phyloP scores from a whole-genome alignment of 306 rosid genomes.

The Sindora glabra region DNA sequence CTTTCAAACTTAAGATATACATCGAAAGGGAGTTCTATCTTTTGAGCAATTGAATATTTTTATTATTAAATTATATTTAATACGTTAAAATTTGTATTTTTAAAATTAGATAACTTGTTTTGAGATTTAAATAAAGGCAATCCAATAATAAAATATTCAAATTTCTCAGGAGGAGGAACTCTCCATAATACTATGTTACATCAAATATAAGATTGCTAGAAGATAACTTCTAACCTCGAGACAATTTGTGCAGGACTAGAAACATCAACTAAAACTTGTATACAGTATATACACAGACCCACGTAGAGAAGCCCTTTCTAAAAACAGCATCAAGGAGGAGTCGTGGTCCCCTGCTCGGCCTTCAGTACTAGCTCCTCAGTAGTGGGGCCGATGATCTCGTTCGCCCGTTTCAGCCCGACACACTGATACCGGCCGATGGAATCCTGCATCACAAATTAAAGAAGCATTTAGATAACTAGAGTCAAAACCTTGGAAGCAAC shows the following conservation, averaged over 20 bases:
- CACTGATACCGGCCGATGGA: conserved; percentile 67
- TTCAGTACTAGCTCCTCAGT: conserved; percentile 85
- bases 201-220: not conserved
- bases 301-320: conserved; percentile 10
- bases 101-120: too few relatives aligned
- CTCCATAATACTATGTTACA: not conserved
- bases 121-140: too few relatives aligned
- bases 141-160: too few relatives aligned
- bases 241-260: too few relatives aligned
- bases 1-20: too few relatives aligned
- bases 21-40: too few relatives aligned
- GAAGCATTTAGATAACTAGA: not conserved
- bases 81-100: too few relatives aligned
- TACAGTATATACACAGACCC: conserved; percentile 5
- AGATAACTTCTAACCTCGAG: not conserved
- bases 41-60: too few relatives aligned
- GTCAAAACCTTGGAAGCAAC: not conserved
- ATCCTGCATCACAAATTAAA: conserved; percentile 64
- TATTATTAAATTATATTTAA: too few relatives aligned
- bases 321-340: conserved; percentile 19
- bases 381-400: conserved; percentile 85
- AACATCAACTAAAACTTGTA: conserved; percentile 12
- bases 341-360: conserved; percentile 39
- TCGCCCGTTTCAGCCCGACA: conserved; percentile 80
- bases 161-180: too few relatives aligned